phyloP scores from a whole-genome alignment of 495 filamentous ascomycete genomes.

The Rostrohypoxylon terebratum region DNA sequence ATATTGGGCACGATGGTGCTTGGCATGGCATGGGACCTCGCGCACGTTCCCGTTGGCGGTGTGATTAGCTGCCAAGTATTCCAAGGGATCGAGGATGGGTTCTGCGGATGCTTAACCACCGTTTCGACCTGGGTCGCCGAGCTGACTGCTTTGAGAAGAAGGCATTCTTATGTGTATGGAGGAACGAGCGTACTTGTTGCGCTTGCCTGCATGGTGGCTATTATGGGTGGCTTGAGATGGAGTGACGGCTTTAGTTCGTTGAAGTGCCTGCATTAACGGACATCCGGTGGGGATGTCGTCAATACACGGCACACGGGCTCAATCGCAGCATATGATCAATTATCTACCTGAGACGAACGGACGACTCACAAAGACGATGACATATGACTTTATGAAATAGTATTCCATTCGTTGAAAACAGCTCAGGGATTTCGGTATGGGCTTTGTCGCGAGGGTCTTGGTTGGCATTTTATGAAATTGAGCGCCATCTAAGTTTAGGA shows the following conservation, averaged over 20 bases:
- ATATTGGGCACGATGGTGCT: slow-evolving; percentile 74
- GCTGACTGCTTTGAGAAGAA: slow-evolving; percentile 72
- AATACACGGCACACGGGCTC: background rate
- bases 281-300: background rate
- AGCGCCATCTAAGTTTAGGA: background rate
- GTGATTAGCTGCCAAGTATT: slow-evolving; percentile 80
- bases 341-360: background rate
- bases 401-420: background rate
- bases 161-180: slow-evolving; percentile 83
- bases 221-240: slow-evolving; percentile 87
- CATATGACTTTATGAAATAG: background rate
- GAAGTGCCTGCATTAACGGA: slow-evolving; percentile 59
- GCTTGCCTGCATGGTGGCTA: slow-evolving; percentile 73
- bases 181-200: slow-evolving; percentile 70
- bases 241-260: slow-evolving; percentile 68
- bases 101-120: slow-evolving; percentile 90
- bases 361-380: background rate
- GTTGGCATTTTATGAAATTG: background rate
- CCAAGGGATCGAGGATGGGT: slow-evolving; percentile 88
- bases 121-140: slow-evolving; percentile 94
- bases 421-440: background rate
- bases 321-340: no score
- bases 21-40: slow-evolving; percentile 78
- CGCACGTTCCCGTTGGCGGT: slow-evolving; percentile 67
- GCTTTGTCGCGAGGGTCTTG: background rate